These are phyloP conservation scores for Thuja plicata DNA, from an alignment of 83 land plant genomes.

Conservation along the genomic window DNA sequence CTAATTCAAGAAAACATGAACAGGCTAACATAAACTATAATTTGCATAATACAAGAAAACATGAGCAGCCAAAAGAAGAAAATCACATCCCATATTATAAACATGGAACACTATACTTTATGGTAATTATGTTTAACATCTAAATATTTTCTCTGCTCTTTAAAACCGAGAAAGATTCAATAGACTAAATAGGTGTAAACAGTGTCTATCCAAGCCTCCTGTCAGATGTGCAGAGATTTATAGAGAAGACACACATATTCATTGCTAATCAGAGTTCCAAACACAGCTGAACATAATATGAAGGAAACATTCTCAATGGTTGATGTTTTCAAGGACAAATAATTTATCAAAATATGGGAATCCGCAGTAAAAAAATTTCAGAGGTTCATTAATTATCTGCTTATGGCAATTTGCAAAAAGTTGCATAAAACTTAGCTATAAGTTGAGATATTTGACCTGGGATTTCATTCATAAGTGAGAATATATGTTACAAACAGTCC, in stretches of 20 bases:
- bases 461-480: not conserved
- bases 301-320: not conserved
- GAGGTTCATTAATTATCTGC: not conserved
- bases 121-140: not conserved
- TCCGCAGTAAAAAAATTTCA: not conserved
- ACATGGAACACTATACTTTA: not conserved
- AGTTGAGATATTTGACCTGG: not conserved
- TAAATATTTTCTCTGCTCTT: not conserved
- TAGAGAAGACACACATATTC: not conserved
- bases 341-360: not conserved
- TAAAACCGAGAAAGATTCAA: not conserved
- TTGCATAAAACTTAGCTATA: not conserved
- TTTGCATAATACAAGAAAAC: not conserved
- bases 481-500: constrained; percentile 4
- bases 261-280: not conserved
- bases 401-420: not conserved
- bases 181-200: not conserved
- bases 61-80: not conserved
- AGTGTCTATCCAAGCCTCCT: not conserved
- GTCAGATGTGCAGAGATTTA: not conserved
- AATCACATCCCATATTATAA: not conserved
- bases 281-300: not conserved
- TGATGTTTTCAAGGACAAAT: not conserved
- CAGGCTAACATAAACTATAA: not conserved
- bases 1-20: not conserved